Percentiles rank a stretch among this genome's conserved stretches.
These are phyloP conservation scores for Bullera alba DNA, from an alignment of 768 basidiomycete genomes.

Conservation along the genomic window DNA sequence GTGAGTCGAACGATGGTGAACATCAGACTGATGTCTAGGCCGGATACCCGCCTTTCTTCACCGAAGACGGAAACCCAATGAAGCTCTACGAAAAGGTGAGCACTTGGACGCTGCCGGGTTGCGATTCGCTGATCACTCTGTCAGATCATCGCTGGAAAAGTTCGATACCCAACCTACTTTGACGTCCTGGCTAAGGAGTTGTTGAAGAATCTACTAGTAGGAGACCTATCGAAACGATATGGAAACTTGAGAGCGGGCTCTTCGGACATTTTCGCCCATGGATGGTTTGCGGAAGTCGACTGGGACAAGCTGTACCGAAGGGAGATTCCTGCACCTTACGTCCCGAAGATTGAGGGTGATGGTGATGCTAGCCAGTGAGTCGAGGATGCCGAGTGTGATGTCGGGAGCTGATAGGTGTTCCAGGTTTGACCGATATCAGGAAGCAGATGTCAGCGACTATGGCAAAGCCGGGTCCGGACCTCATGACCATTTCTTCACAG, in stretches of 20 bases:
- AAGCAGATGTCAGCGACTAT: slow-evolving; percentile 48
- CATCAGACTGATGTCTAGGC: slow-evolving; percentile 26
- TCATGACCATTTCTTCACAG: slow-evolving; percentile 63
- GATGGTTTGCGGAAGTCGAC: slow-evolving; percentile 79
- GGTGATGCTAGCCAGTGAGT: slow-evolving; percentile 77
- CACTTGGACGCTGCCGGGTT: background rate
- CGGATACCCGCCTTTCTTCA: slow-evolving; percentile 48
- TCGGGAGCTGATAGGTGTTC: background rate
- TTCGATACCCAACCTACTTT: slow-evolving; percentile 48
- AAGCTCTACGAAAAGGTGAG: slow-evolving; percentile 48
- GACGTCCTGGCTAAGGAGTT: slow-evolving; percentile 46
- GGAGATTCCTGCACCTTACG: slow-evolving; percentile 92
- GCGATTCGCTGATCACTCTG: slow-evolving; percentile 5
- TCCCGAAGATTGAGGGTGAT: slow-evolving; percentile 83
- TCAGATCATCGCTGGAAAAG: slow-evolving; percentile 46
- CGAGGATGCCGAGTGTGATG: background rate
- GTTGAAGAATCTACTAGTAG: slow-evolving; percentile 46
- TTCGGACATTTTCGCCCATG: slow-evolving; percentile 46
- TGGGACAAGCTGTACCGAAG: slow-evolving; percentile 72
- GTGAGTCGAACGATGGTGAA: slow-evolving; percentile 23
- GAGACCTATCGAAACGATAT: slow-evolving; percentile 47
- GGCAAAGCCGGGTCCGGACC: slow-evolving; percentile 46
- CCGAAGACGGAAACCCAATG: slow-evolving; percentile 49
- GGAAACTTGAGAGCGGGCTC: slow-evolving; percentile 46
- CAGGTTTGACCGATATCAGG: slow-evolving; percentile 49